These are phyloP conservation scores for Talaromyces islandicus DNA, from an alignment of 2,329 filamentous ascomycete genomes.

Conservation along the genomic window DNA sequence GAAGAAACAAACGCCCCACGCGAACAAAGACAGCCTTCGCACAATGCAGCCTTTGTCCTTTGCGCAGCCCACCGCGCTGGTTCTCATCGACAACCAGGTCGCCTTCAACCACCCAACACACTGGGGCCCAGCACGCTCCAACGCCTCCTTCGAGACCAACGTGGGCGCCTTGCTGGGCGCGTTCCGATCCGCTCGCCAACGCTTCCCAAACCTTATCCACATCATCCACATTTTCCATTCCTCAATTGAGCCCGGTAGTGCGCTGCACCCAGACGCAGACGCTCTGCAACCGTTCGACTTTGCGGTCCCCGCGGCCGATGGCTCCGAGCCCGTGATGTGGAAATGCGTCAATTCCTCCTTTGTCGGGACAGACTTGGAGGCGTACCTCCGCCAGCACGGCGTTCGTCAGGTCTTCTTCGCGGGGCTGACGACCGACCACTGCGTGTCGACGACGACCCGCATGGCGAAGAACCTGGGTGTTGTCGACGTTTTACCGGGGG, in stretches of 20 bases:
- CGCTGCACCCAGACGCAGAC: constrained; percentile 30
- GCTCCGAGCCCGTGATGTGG: constrained; percentile 34
- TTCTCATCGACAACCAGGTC: constrained; percentile 45
- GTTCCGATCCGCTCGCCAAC: constrained; percentile 24
- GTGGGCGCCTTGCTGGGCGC: constrained; percentile 31
- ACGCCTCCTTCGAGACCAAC: constrained; percentile 41
- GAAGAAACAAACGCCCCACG: neutral
- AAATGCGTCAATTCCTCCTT: constrained; percentile 45
- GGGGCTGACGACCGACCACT: constrained; percentile 46
- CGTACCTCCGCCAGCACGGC: constrained; percentile 24
- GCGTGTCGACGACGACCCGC: constrained; percentile 43
- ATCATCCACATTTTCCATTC: constrained; percentile 45
- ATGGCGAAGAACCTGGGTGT: constrained; percentile 45
- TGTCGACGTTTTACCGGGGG: constrained; percentile 23
- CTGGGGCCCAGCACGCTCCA: constrained; percentile 40
- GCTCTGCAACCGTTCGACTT: constrained; percentile 26
- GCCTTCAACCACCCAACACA: constrained; percentile 35
- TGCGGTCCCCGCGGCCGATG: constrained; percentile 21
- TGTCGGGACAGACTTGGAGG: constrained; percentile 40
- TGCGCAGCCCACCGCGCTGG: constrained; percentile 33
- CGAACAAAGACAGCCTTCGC: neutral
- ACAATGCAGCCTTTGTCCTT: constrained; percentile 7
- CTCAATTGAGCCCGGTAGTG: constrained; percentile 28
- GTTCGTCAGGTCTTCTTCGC: constrained; percentile 36
- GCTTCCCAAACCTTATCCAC: constrained; percentile 16